A percentile compares a stretch with the other conserved stretches of the same genome.
These are phyloP conservation scores for Polymyxa betae DNA, from an alignment of 208 protist species.

Conservation along the genomic window DNA sequence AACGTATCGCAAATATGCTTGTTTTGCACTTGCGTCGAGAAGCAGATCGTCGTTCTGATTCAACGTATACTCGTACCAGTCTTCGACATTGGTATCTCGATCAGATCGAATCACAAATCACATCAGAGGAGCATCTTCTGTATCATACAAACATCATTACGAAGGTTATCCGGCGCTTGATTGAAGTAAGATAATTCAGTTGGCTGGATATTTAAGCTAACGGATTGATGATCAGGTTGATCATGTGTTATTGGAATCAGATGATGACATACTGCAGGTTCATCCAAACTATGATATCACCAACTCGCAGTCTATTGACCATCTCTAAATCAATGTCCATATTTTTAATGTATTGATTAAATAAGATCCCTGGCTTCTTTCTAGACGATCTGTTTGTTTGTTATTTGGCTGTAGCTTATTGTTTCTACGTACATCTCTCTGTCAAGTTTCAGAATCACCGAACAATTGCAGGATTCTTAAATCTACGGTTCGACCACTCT, in stretches of 20 bases:
- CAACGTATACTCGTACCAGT: neutral
- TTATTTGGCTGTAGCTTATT: no score
- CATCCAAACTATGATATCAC: slow-evolving; percentile 53
- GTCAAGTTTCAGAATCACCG: no score
- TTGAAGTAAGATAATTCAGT: neutral
- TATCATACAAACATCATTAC: slow-evolving; percentile 43
- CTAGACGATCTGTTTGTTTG: no score
- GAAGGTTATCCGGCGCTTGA: slow-evolving; percentile 20
- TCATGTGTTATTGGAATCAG: slow-evolving; percentile 41
- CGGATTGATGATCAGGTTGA: neutral
- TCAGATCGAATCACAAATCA: slow-evolving; percentile 30
- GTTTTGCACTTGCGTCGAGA: slow-evolving; percentile 1
- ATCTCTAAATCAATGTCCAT: no score
- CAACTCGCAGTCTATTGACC: neutral
- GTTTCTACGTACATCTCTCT: no score
- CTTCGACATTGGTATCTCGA: slow-evolving; percentile 51
- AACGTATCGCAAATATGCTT: slow-evolving; percentile 30
- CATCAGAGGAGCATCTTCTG: neutral
- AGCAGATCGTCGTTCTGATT: neutral
- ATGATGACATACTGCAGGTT: neutral
- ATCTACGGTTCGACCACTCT: no score
- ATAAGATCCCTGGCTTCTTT: no score
- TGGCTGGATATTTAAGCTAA: neutral
- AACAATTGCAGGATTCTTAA: no score
- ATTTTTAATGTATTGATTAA: no score